Evolutionary conservation across 805 yeast genomes (phyloP).

Genomic region (Candida easanensis): DNA sequence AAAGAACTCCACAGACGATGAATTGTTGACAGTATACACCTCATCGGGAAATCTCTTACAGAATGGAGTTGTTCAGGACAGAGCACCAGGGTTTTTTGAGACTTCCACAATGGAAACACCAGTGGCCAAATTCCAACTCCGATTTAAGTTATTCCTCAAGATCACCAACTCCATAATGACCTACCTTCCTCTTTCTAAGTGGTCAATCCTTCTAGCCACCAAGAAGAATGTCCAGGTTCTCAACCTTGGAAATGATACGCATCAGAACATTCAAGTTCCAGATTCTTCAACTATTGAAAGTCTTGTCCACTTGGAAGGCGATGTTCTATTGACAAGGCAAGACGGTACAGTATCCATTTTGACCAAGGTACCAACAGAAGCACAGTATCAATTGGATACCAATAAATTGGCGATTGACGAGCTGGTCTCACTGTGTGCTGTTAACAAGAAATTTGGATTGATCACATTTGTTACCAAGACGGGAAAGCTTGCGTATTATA

Average conservation of each 20-base stretch:
- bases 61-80: slow-evolving; percentile 24
- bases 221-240: slow-evolving; percentile 18
- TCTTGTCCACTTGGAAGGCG: slow-evolving; percentile 1
- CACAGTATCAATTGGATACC: not conserved
- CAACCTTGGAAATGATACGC: slow-evolving; percentile 15
- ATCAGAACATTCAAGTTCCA: slow-evolving; percentile 9
- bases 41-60: slow-evolving; percentile 21
- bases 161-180: slow-evolving; percentile 24
- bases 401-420: not conserved
- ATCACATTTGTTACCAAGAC: slow-evolving; percentile 4
- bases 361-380: not conserved
- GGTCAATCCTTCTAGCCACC: slow-evolving; percentile 19
- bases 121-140: slow-evolving; percentile 20
- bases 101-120: slow-evolving; percentile 22
- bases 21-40: slow-evolving; percentile 22
- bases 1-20: slow-evolving; percentile 18
- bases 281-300: slow-evolving; percentile 1
- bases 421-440: not conserved
- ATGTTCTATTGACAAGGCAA: slow-evolving; percentile 5
- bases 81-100: slow-evolving; percentile 17
- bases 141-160: slow-evolving; percentile 28
- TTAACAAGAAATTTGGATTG: slow-evolving; percentile 9
- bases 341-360: slow-evolving; percentile 8
- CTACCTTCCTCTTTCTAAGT: slow-evolving; percentile 18
- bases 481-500: slow-evolving; percentile 6